These are phyloP conservation scores for Letharia columbiana DNA, from an alignment of 495 filamentous ascomycete genomes.

Conservation along the genomic window DNA sequence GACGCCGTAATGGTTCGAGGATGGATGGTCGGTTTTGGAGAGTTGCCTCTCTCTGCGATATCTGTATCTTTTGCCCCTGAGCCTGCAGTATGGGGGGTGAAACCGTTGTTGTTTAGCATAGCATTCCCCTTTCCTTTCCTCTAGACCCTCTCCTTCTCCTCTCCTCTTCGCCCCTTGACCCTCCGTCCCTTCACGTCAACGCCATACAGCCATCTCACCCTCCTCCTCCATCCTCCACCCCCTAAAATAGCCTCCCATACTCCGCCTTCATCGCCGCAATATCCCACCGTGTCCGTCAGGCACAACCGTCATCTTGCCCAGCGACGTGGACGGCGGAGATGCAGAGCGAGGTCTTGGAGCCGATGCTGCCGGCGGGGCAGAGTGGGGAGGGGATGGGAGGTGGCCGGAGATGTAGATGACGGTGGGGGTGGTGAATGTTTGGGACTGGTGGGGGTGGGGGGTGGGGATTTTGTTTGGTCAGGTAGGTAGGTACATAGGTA, in stretches of 20 bases:
- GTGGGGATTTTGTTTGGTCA: not conserved
- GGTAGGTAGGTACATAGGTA: too few relatives aligned
- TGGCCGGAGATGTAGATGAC: conserved; percentile 90
- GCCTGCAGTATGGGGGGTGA: too few relatives aligned
- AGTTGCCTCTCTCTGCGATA: not conserved
- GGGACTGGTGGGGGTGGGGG: conserved; percentile 48
- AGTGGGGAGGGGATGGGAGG: conserved; percentile 70
- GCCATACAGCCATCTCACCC: conserved; percentile 88
- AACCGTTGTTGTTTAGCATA: too few relatives aligned
- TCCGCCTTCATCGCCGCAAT: conserved; percentile 81
- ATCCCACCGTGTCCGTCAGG: conserved; percentile 71
- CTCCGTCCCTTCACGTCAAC: conserved; percentile 34
- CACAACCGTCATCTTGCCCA: conserved; percentile 77
- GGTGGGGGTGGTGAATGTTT: conserved; percentile 75
- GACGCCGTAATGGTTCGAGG: too few relatives aligned
- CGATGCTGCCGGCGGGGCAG: conserved; percentile 66
- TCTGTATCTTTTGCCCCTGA: too few relatives aligned
- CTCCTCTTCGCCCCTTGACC: not conserved
- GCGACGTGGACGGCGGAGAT: conserved; percentile 67
- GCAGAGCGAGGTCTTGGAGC: conserved; percentile 64
- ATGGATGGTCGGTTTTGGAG: too few relatives aligned
- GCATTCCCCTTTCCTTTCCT: too few relatives aligned
- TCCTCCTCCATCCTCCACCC: conserved; percentile 59
- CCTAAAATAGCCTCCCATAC: conserved; percentile 75
- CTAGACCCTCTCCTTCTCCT: conserved; percentile 1